Conservation (phyloP, 1,284 basidiomycete genomes). For the Thecaphora thlaspeos region DNA sequence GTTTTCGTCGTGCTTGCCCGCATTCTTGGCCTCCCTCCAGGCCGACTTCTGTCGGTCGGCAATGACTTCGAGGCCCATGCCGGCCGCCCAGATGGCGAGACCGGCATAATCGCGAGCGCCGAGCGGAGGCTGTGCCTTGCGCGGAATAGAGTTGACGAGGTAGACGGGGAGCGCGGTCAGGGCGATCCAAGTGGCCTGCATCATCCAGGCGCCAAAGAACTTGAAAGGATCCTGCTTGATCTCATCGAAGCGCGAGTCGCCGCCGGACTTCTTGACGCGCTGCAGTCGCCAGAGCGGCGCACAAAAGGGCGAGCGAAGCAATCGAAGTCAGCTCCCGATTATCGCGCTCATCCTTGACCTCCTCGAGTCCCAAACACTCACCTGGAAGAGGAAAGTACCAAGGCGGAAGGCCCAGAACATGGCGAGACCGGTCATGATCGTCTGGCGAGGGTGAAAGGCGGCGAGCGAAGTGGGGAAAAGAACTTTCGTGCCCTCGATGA, state of each 20-base stretch:
- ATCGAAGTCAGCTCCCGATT: too few species aligned
- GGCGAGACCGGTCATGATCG: constrained; percentile 65
- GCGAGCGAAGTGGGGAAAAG: constrained; percentile 41
- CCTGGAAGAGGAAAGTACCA: constrained; percentile 67
- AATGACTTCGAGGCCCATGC: constrained; percentile 42
- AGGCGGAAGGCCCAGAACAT: constrained; percentile 68
- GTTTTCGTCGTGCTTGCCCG: constrained; percentile 70
- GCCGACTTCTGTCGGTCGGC: constrained; percentile 69
- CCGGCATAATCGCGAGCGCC: constrained; percentile 66
- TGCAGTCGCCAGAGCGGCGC: constrained; percentile 41
- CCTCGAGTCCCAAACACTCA: constrained; percentile 59
- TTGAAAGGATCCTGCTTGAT: constrained; percentile 67
- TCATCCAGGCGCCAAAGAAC: constrained; percentile 71
- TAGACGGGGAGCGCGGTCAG: constrained; percentile 64
- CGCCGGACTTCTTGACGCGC: constrained; percentile 63
- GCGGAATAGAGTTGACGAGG: constrained; percentile 67
- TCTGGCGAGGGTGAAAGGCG: constrained; percentile 66
- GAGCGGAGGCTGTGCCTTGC: constrained; percentile 65
- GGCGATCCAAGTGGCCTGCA: constrained; percentile 73
- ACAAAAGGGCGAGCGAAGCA: constrained; percentile 5
- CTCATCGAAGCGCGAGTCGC: constrained; percentile 71
- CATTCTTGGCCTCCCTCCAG: constrained; percentile 69
- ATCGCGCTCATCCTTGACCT: too few species aligned
- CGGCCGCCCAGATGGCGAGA: constrained; percentile 64
- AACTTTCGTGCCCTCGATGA: constrained; percentile 30